Evolutionary conservation across 805 yeast species (phyloP), one percentile per base, ranked within the genome.

Genomic region (Yamadazyma phyllophila): DNA sequence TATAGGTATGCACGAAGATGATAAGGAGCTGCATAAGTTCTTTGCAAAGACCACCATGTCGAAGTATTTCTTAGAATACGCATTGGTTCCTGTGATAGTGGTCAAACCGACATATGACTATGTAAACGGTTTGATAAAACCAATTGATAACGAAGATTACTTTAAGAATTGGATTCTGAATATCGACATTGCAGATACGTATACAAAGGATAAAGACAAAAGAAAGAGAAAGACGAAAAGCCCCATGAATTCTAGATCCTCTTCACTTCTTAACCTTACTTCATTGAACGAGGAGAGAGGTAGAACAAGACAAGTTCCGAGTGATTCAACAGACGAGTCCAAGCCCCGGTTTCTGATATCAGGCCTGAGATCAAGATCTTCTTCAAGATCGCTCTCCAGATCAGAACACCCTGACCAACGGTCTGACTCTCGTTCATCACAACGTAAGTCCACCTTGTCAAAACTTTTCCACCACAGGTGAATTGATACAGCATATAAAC

Each of bases 41-140:
- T 57, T 69, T 37, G 52, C 66, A 20, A 68, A 66, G 44, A 48
- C 69, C 2, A 63, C 74, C 5, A 54, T 69, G 30, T 66, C 73
- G 14, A 67, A 69, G 51, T 65, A 68, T 48, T 71, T 71, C 41
- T 55, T 71, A 36, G 71, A 71, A 54, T 71, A 65, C 52, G 74
- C 76, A 0, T 58, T 69, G 47, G 74, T 71, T 2, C 77, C 77
- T 8, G 76, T 71, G 26, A 69, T 71, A 35, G 58, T 70, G 11
- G 75, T 71, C 3, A 71, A 71, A 50, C 74, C 77, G 1, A 56
- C 57, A 24, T 68, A 69, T 50, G 56, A 60, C 35, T 60, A 63
- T 45, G 51, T 53, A n/a, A 71, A 65, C 44, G 49, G 45, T 29
- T 59, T 71, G 40, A 51, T 54, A 0, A 47, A 46, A 8, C 71